Base-by-base conservation (phyloP, 2,329 filamentous ascomycete genomes). In the Aspergillus versicolor region DNA sequence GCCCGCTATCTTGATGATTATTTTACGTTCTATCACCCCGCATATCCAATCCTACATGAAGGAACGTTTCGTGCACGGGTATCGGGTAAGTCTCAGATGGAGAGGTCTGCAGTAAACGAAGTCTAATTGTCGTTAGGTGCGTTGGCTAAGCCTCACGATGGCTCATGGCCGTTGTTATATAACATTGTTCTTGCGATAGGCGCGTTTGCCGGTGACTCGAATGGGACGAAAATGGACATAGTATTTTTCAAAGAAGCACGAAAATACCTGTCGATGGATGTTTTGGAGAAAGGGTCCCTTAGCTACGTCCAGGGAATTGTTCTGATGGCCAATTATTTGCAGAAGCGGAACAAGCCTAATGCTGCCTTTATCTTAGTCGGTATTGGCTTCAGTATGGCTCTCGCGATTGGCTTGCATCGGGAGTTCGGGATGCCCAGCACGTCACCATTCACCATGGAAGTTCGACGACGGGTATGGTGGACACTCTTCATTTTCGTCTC, bases 401-500 rank as follows among this genome's bases (percentile, higher is more conserved):
- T 64, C 2, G 59, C 57, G 2, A 60, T 61, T 9, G 60, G 60
- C 12, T 30, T 64, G 41, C 57, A 67, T 45, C 62, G 60, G 11
- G 64, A 65, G 27, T 67, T 64, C 38, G 60, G 57, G 32, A 65
- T 59, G 59, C 62, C 61, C 19, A 65, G 60, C 32, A 64, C 60
- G 4, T 62, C 60, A 6, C 61, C 58, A 0, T 61, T 61, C 43
- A 65, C 58, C 8, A 64, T 65, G 63, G 63, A 61, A 41, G 61
- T 62, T 13, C 60, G 63, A 5, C 61, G 57, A 17, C 62, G 60
- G 8, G 63, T 62, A 1, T 63, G 63, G 63, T 65, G 61, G 63
- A 65, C 63, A 11, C 54, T 65, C 5, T 65, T 62, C 38, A 55
- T 63, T 15, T 65, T 63, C 40, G 63, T 65, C 2, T 65, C 63